Percentiles rank a stretch among this genome's conserved stretches.
These are phyloP conservation scores for Malus sylvestris DNA, from an alignment of 306 rosid genomes.

Conservation along the genomic window DNA sequence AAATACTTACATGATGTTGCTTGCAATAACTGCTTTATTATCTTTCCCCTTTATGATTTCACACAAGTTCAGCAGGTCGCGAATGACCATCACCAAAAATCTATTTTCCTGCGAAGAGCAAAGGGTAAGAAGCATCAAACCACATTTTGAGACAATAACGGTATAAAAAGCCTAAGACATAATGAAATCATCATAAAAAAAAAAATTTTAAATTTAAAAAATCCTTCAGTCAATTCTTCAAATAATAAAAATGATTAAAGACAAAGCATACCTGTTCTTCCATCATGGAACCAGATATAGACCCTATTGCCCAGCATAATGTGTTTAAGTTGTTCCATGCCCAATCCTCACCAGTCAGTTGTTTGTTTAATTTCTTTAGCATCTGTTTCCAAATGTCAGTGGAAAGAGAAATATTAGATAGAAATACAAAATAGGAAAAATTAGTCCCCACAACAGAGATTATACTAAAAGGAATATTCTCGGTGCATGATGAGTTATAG, in stretches of 20 bases:
- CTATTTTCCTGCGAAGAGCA: conserved; percentile 76
- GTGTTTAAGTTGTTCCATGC: conserved; percentile 98
- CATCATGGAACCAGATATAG: conserved; percentile 97
- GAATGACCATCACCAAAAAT: conserved; percentile 99
- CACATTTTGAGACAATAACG: not conserved
- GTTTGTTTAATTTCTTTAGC: conserved; percentile 89
- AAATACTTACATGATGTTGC: conserved; percentile 81
- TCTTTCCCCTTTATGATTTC: conserved; percentile 97
- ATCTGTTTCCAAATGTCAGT: conserved; percentile 38
- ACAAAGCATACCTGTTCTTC: conserved; percentile 76
- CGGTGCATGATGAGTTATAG: not conserved
- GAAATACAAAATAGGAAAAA: not conserved
- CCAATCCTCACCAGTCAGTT: conserved; percentile 97
- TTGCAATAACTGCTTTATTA: conserved; percentile 97
- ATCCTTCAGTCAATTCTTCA: not conserved
- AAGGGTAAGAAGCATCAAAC: conserved; percentile 18
- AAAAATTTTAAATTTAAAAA: not conserved
- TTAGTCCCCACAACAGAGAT: not conserved
- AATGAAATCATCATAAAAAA: not conserved
- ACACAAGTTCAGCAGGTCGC: conserved; percentile 85
- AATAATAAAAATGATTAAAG: not conserved
- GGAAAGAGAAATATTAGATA: not conserved
- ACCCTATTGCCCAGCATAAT: conserved; percentile 98
- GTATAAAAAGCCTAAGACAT: not conserved
- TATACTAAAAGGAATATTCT: not conserved